phyloP scores from a whole-genome alignment of 306 rosid species.

The Ziziphus jujuba region DNA sequence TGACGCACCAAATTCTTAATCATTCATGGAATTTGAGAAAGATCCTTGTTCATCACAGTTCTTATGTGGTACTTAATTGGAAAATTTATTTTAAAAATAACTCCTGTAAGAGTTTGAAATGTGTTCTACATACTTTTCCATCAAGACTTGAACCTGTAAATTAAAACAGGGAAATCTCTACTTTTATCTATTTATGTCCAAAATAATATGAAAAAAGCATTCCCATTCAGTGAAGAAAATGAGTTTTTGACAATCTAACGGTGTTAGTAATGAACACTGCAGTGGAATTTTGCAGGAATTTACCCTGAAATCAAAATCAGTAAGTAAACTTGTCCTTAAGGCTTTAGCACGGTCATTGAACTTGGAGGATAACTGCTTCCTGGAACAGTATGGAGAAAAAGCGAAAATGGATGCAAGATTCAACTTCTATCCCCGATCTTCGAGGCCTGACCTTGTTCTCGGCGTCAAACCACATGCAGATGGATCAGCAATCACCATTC shows the following conservation, averaged over 20 bases:
- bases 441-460: slow-evolving; percentile 58
- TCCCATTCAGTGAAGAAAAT: background rate
- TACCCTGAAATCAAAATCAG: slow-evolving; percentile 32
- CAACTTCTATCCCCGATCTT: slow-evolving; percentile 73
- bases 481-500: slow-evolving; percentile 56
- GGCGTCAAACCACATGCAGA: slow-evolving; percentile 77
- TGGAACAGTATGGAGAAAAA: slow-evolving; percentile 48
- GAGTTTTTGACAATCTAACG: background rate
- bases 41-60: no score
- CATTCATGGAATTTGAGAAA: no score
- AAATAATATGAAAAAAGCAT: background rate
- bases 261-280: background rate
- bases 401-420: slow-evolving; percentile 41
- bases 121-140: no score
- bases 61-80: no score
- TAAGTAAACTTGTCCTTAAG: slow-evolving; percentile 49
- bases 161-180: no score
- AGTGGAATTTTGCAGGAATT: slow-evolving; percentile 55
- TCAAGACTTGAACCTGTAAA: no score
- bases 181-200: no score
- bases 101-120: no score
- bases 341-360: slow-evolving; percentile 75
- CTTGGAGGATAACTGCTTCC: slow-evolving; percentile 60
- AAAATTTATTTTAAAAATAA: no score
- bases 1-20: no score